These are phyloP conservation scores for Fusarium sp. DNA, from an alignment of 2,329 filamentous ascomycete species.

Conservation along the genomic window DNA sequence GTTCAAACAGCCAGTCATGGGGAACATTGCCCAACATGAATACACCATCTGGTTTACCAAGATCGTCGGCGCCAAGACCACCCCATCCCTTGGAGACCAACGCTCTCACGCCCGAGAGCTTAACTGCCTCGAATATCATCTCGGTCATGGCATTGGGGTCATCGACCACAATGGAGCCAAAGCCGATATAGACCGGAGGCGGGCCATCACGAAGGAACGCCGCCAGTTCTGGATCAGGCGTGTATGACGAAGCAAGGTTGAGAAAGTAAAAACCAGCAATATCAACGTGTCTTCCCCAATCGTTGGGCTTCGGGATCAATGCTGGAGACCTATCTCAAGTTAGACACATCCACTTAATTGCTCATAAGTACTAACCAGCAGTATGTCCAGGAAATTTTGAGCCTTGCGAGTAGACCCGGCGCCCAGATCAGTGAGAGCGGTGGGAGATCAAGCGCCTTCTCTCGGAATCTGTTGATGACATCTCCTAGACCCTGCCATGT, in stretches of 20 bases:
- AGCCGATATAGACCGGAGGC: conserved; percentile 84
- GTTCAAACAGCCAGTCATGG: conserved; percentile 90
- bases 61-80: conserved; percentile 78
- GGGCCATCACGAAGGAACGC: conserved; percentile 76
- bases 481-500: conserved; percentile 94
- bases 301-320: conserved; percentile 81
- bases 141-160: conserved; percentile 78
- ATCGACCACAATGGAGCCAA: conserved; percentile 85
- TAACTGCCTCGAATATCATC: conserved; percentile 79
- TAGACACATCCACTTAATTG: background rate
- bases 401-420: conserved; percentile 80
- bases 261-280: conserved; percentile 85
- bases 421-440: conserved; percentile 85
- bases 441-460: conserved; percentile 79
- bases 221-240: conserved; percentile 73
- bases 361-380: conserved; percentile 71
- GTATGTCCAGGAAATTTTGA: conserved; percentile 88
- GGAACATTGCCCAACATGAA: conserved; percentile 89
- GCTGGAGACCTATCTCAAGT: conserved; percentile 70
- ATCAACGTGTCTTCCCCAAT: conserved; percentile 79
- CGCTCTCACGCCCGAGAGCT: conserved; percentile 76
- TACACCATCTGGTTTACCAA: conserved; percentile 79
- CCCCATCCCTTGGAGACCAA: conserved; percentile 92
- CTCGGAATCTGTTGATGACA: conserved; percentile 88
- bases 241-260: conserved; percentile 74